Conservation (phyloP, 2,329 filamentous ascomycete genomes). For the Trichoderma atroviride region DNA sequence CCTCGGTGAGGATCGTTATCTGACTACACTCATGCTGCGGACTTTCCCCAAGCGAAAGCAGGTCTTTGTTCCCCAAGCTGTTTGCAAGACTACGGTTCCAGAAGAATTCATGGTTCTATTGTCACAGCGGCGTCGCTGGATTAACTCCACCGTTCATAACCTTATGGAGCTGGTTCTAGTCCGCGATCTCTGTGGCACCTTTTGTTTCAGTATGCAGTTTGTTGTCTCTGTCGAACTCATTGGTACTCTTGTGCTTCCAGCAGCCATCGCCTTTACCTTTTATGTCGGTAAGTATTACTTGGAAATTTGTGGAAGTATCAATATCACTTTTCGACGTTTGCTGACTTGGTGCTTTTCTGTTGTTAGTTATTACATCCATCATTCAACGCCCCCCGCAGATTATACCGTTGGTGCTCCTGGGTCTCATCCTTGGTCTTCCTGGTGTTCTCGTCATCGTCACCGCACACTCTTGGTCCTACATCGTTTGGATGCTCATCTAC, state of each 20-base stretch:
- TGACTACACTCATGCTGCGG: constrained; percentile 96
- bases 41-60: constrained; percentile 99
- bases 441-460: constrained; percentile 90
- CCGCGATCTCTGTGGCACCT: constrained; percentile 93
- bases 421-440: constrained; percentile 88
- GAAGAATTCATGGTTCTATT: constrained; percentile 89
- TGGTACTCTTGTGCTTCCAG: constrained; percentile 90
- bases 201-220: constrained; percentile 99
- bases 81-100: constrained; percentile 97
- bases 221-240: constrained; percentile 94
- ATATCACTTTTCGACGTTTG: background rate
- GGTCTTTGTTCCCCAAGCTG: constrained; percentile 95
- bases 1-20: constrained; percentile 89
- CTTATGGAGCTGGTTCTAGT: constrained; percentile 97
- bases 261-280: constrained; percentile 94
- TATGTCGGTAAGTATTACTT: constrained; percentile 75
- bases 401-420: constrained; percentile 88
- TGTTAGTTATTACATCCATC: constrained; percentile 80
- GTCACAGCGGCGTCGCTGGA: constrained; percentile 95
- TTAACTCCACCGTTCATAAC: constrained; percentile 99
- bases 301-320: background rate
- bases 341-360: background rate
- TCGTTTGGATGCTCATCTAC: constrained; percentile 97
- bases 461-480: constrained; percentile 88
- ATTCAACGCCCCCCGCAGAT: constrained; percentile 74